Evolutionary conservation across 1,284 basidiomycete genomes (phyloP).

Genomic region (Trichosporon sp.): DNA sequence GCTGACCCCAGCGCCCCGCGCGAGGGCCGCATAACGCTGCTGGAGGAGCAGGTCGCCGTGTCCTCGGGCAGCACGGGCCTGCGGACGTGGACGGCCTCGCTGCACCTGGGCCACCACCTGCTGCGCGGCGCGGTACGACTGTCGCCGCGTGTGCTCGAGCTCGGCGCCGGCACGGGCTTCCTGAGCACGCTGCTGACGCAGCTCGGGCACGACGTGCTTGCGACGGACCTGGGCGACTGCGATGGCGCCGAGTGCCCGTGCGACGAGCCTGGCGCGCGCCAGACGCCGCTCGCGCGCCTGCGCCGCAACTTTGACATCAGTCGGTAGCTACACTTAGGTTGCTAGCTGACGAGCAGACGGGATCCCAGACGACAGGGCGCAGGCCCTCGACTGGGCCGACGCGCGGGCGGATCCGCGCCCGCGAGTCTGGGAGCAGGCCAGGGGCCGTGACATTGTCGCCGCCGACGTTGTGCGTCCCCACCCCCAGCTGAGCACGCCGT

Average conservation of each 20-base stretch:
- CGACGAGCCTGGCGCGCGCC: conserved; percentile 32
- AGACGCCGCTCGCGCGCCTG: conserved; percentile 37
- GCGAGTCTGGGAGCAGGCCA: conserved; percentile 22
- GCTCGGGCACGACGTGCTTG: conserved; percentile 62
- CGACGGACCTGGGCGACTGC: conserved; percentile 54
- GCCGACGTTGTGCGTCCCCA: conserved; percentile 47
- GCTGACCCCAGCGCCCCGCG: not conserved
- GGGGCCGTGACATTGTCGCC: conserved; percentile 36
- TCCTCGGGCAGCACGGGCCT: conserved; percentile 50
- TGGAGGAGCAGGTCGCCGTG: conserved; percentile 49
- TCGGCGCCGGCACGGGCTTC: conserved; percentile 49
- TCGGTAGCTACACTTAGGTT: conserved; percentile 5
- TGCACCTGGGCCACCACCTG: conserved; percentile 42
- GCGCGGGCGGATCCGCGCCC: conserved; percentile 19
- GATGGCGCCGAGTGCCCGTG: conserved; percentile 46
- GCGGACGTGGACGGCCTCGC: conserved; percentile 41
- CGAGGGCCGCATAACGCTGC: conserved; percentile 37
- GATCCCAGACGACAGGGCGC: conserved; percentile 3
- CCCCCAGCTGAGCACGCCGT: not conserved
- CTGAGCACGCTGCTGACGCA: conserved; percentile 42
- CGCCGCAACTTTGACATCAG: conserved; percentile 39
- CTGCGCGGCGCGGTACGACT: conserved; percentile 7
- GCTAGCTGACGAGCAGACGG: conserved; percentile 13
- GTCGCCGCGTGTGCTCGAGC: conserved; percentile 33
- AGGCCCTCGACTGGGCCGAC: conserved; percentile 39